phyloP scores from a whole-genome alignment of 2,329 filamentous ascomycete genomes.

The Trichoderma koningii region DNA sequence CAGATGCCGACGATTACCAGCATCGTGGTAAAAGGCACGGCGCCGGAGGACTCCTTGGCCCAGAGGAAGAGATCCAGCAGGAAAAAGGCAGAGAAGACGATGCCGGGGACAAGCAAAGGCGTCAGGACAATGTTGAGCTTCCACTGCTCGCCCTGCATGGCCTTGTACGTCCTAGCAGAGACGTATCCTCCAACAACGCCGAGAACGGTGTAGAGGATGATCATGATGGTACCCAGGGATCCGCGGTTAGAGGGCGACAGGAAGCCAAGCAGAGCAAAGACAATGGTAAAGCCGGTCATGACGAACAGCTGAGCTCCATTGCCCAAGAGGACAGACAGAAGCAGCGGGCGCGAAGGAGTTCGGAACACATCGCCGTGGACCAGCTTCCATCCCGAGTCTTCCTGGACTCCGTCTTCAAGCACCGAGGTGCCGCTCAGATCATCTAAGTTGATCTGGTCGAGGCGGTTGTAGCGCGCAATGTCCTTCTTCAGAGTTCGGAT shows the following conservation, averaged over 20 bases:
- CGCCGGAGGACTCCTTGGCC: constrained; percentile 88
- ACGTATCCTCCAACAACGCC: constrained; percentile 91
- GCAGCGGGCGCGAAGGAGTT: constrained; percentile 75
- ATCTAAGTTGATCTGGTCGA: constrained; percentile 88
- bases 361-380: constrained; percentile 98
- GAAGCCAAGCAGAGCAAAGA: constrained; percentile 90
- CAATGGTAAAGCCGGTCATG: constrained; percentile 94
- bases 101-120: constrained; percentile 78
- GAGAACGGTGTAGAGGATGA: constrained; percentile 89
- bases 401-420: constrained; percentile 89
- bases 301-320: constrained; percentile 96
- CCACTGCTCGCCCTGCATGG: constrained; percentile 89
- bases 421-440: constrained; percentile 79
- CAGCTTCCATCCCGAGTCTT: constrained; percentile 98
- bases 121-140: constrained; percentile 91
- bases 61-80: constrained; percentile 94
- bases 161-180: constrained; percentile 90
- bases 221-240: constrained; percentile 87
- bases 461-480: constrained; percentile 92
- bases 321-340: constrained; percentile 84
- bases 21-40: constrained; percentile 97
- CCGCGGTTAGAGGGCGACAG: constrained; percentile 94
- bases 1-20: constrained; percentile 89
- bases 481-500: constrained; percentile 88
- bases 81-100: constrained; percentile 89